Conservation (phyloP, 441 rosid genomes). For the Pelargonium myrrhifolium region DNA sequence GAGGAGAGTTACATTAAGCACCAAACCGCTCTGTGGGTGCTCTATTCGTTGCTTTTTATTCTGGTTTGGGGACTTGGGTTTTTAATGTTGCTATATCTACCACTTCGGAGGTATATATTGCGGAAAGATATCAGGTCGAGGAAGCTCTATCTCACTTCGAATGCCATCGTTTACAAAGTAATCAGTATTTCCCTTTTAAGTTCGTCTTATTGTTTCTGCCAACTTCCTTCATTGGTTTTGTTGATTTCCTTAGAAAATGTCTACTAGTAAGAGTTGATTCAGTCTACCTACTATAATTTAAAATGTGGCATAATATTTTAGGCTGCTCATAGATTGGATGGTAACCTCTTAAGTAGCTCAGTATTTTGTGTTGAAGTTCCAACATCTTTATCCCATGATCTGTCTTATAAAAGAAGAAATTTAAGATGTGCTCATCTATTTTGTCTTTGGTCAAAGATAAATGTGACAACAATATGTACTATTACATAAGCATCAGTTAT, state of each 20-base stretch:
- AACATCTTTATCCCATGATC: not conserved
- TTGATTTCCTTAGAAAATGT: not conserved
- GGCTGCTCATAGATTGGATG: not conserved
- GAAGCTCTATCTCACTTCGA: conserved; percentile 57
- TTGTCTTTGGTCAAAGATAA: not conserved
- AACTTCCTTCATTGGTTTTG: not conserved
- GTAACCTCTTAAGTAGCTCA: not conserved
- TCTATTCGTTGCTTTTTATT: conserved; percentile 47
- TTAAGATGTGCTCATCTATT: not conserved
- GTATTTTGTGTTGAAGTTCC: not conserved
- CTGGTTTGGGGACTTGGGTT: conserved; percentile 66
- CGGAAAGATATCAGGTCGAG: conserved; percentile 54
- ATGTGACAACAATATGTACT: not conserved
- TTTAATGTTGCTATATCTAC: conserved; percentile 58
- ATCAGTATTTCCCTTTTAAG: conserved; percentile 7
- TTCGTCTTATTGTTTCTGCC: not conserved
- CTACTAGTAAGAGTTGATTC: not conserved
- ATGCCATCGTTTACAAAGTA: conserved; percentile 61
- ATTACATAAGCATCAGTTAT: not conserved
- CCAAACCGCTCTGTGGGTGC: conserved; percentile 52
- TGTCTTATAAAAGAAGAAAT: not conserved
- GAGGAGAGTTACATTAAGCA: conserved; percentile 49
- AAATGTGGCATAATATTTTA: not conserved
- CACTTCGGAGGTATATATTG: conserved; percentile 47
- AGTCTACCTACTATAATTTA: no score